phyloP scores from a whole-genome alignment of 306 rosid species.

The Cucumis melo region DNA sequence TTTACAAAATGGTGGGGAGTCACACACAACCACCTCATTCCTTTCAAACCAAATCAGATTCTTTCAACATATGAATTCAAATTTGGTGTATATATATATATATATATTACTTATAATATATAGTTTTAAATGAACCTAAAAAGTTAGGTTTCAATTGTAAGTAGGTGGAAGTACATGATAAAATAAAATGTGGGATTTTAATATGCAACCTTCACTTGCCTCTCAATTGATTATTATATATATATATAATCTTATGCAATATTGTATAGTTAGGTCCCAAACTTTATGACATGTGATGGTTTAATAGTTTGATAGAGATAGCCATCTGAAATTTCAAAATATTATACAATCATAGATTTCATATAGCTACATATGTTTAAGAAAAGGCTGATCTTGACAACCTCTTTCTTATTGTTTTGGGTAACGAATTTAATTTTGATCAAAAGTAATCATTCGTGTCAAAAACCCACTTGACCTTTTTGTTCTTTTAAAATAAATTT shows the following conservation, averaged over 20 bases:
- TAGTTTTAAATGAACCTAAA: background rate
- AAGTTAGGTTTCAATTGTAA: background rate
- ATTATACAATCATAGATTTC: background rate
- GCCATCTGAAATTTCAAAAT: background rate
- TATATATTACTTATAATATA: background rate
- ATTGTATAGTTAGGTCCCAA: background rate
- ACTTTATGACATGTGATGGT: background rate
- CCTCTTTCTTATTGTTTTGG: background rate
- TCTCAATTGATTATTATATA: background rate
- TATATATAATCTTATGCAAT: background rate
- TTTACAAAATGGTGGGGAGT: background rate
- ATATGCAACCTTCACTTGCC: background rate
- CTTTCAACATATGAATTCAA: background rate
- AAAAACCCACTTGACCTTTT: background rate
- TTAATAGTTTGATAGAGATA: slow-evolving; percentile 5
- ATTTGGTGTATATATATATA: no score
- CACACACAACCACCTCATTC: background rate
- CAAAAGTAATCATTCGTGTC: background rate
- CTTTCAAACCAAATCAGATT: background rate
- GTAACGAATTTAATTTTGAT: background rate
- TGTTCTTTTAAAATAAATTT: background rate
- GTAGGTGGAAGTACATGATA: background rate
- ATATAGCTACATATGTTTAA: background rate
- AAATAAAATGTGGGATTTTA: background rate
- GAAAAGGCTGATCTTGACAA: background rate